A percentile compares a stretch with the other conserved stretches of the same genome.
Evolutionary conservation across 2,329 filamentous ascomycete species (phyloP).

Genomic region (Leptodontidium sp.): DNA sequence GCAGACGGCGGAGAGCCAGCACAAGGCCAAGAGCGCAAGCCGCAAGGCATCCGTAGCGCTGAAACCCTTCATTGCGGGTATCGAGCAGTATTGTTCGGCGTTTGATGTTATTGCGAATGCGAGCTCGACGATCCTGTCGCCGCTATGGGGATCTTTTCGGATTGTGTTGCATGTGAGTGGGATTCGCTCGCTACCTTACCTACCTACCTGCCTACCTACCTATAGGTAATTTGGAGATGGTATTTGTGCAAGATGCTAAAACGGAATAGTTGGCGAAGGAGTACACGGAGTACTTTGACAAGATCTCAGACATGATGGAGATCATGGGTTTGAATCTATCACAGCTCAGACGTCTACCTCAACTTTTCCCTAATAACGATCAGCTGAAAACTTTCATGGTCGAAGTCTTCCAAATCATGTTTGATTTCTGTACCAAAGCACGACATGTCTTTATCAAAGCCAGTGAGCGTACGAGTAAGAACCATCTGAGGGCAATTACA

Average conservation of each 20-base stretch:
- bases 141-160: conserved; percentile 12
- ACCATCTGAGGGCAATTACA: conserved; percentile 14
- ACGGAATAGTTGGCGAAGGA: conserved; percentile 4
- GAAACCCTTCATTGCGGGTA: conserved; percentile 15
- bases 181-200: neutral
- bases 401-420: conserved; percentile 20
- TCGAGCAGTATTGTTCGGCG: conserved; percentile 13
- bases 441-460: conserved; percentile 14
- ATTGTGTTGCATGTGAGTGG: conserved; percentile 15
- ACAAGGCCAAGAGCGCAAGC: conserved; percentile 15
- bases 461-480: conserved; percentile 15
- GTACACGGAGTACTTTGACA: conserved; percentile 16
- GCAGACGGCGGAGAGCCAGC: conserved; percentile 1
- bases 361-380: conserved; percentile 13
- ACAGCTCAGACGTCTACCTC: conserved; percentile 12
- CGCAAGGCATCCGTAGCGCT: conserved; percentile 5
- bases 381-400: conserved; percentile 17
- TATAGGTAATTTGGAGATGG: too few relatives aligned
- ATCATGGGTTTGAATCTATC: conserved; percentile 12
- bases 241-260: neutral
- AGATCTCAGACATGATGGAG: conserved; percentile 21
- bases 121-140: conserved; percentile 14
- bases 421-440: conserved; percentile 13
- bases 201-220: neutral
- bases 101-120: conserved; percentile 19